Base-by-base conservation (phyloP, 768 basidiomycete genomes). In the Leccinum sublutescens region DNA sequence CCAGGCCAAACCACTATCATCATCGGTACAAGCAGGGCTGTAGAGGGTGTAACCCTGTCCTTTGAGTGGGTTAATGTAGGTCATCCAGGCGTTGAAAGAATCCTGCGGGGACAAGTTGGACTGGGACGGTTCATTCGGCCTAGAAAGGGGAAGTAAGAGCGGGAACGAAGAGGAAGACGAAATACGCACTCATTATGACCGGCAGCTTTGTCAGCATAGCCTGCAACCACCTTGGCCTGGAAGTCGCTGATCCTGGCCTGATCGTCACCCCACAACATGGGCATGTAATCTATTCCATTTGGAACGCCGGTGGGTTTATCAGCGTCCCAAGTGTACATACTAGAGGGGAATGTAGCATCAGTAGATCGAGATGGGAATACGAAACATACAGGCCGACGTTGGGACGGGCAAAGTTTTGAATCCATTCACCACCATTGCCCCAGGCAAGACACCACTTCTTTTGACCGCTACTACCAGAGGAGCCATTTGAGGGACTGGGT, bases 171-270 rank as follows among this genome's bases (percentile, higher is more conserved):
- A 53, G 27, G 21, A 54, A 31, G 6, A 6, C 5, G 3, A 4
- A 52, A 47, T 21, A 62, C 85, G 11, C 59, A 93, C 93, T 94
- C 94, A 67, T 96, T 97, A 69, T 81, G 73, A 55, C 85, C 88
- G 21, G 89, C 63, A 43, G 79, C 82, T 55, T 67, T 66, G 23
- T 73, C 64, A 55, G 85, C 81, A 65, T 86, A 84, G 33, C 83
- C 84, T n/a, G 66, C 45, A 48, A 77, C 70, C 23, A 85, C 81
- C 36, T 70, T 57, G 0, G 65, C 64, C 58, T 75, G 62, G 70
- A 89, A 88, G 1, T 78, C 74, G 3, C 5, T 48, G 33, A 52
- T 86, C 76, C 15, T 80, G 74, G 0, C 58, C 40, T 43, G 40
- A 5, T 43, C 40, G 10, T 19, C 55, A 58, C 88, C 86, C 90